Conservation (phyloP, 768 basidiomycete genomes). For the Tricholoma matsutake region DNA sequence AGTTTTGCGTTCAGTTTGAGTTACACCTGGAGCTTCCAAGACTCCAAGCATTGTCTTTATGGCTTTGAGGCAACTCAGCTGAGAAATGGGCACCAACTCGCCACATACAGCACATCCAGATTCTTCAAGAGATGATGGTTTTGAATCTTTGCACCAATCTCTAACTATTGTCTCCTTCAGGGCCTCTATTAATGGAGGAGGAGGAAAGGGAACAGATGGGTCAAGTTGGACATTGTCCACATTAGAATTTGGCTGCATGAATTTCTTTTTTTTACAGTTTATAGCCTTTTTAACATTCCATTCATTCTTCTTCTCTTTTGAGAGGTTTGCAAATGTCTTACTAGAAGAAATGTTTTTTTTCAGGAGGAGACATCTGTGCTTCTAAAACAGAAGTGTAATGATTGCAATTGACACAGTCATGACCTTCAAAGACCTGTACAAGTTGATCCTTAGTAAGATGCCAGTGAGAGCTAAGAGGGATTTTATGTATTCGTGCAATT, state of each 20-base stretch:
- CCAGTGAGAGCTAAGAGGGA: too few relatives aligned
- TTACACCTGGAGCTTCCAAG: slow-evolving; percentile 2
- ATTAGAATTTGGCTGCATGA: too few relatives aligned
- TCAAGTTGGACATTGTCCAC: too few relatives aligned
- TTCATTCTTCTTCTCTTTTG: background rate
- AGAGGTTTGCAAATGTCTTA: background rate
- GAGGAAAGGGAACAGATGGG: background rate
- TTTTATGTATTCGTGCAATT: too few relatives aligned
- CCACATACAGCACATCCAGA: background rate
- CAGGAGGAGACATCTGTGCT: too few relatives aligned
- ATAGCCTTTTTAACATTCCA: background rate
- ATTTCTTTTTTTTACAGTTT: background rate
- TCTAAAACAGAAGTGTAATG: background rate
- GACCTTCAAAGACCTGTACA: too few relatives aligned
- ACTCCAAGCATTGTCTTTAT: slow-evolving; percentile 1
- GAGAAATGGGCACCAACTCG: too few relatives aligned
- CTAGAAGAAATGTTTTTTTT: too few relatives aligned
- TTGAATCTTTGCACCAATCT: background rate
- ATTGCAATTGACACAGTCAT: background rate
- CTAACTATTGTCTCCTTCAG: background rate
- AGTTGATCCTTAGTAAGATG: background rate
- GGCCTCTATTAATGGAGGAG: background rate
- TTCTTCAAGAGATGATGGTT: background rate
- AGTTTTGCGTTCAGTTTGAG: background rate
- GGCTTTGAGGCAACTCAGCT: background rate